Conservation (phyloP, 345 rosid species). For the Acer saccharum region DNA sequence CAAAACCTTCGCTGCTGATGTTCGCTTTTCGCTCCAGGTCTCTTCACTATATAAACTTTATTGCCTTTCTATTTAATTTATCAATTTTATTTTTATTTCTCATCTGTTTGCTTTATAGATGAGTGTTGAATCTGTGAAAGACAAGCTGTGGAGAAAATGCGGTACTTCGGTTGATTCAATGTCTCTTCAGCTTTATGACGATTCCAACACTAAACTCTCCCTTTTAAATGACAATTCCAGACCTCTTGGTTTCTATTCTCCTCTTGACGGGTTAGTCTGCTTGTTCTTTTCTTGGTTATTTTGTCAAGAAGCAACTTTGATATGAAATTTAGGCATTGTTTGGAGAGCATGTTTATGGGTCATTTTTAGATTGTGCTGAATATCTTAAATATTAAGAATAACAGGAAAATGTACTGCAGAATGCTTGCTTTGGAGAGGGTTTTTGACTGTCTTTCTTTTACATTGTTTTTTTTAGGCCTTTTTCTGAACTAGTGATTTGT, state of each 20-base stretch:
- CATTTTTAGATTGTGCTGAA: not conserved
- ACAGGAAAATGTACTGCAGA: not conserved
- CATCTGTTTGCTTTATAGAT: slow-evolving; percentile 19
- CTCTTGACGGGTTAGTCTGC: slow-evolving; percentile 64
- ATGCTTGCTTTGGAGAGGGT: not conserved
- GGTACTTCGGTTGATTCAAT: slow-evolving; percentile 77
- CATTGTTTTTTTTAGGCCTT: not conserved
- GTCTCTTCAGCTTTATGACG: slow-evolving; percentile 83
- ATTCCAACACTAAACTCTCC: slow-evolving; percentile 57
- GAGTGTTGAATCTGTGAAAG: slow-evolving; percentile 84
- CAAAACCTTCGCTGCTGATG: slow-evolving; percentile 65
- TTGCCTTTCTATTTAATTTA: not conserved
- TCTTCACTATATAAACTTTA: slow-evolving; percentile 12
- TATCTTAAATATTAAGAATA: not conserved
- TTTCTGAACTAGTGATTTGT: not conserved
- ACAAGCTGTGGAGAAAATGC: slow-evolving; percentile 90
- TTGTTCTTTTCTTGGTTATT: not conserved
- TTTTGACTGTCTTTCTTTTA: not conserved
- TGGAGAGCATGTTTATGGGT: not conserved
- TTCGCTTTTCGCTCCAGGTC: slow-evolving; percentile 81
- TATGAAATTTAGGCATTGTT: not conserved
- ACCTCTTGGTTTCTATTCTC: slow-evolving; percentile 80
- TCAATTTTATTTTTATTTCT: not conserved
- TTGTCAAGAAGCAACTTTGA: not conserved
- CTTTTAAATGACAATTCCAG: slow-evolving; percentile 54